Evolutionary conservation across 352 stramenopile genomes (phyloP).

Genomic region (Globisporangium nunn): DNA sequence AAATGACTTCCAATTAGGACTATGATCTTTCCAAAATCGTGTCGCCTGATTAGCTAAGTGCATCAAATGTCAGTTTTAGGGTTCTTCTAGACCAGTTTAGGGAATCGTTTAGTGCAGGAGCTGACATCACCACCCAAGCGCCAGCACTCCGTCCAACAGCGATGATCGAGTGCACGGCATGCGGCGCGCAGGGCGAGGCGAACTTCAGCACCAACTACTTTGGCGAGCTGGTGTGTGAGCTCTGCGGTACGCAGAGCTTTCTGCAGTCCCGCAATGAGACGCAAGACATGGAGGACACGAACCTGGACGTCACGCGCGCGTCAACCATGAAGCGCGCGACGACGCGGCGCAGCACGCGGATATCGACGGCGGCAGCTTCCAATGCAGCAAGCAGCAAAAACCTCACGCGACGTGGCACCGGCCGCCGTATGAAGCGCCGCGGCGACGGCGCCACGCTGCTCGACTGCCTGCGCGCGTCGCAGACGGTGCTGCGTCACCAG

Average conservation of each 20-base stretch:
- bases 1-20: too few species aligned
- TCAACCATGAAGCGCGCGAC: slow-evolving; percentile 24
- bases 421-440: slow-evolving; percentile 1
- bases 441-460: slow-evolving; percentile 29
- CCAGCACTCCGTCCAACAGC: background rate
- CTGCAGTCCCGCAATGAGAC: slow-evolving; percentile 79
- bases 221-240: slow-evolving; percentile 77
- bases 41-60: too few species aligned
- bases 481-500: slow-evolving; percentile 53
- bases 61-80: too few species aligned
- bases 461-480: slow-evolving; percentile 54
- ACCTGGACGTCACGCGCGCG: slow-evolving; percentile 30
- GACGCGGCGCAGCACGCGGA: slow-evolving; percentile 25
- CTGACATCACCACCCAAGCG: background rate
- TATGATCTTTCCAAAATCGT: too few species aligned
- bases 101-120: background rate
- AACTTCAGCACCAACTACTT: slow-evolving; percentile 85
- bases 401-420: background rate
- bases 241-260: slow-evolving; percentile 81
- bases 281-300: slow-evolving; percentile 73
- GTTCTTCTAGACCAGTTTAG: too few species aligned
- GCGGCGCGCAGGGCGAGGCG: slow-evolving; percentile 58
- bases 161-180: slow-evolving; percentile 76
- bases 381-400: background rate
- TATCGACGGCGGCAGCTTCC: background rate